These are phyloP conservation scores for Anisodus acutangulus DNA, from an alignment of 257 asterid species.

Conservation along the genomic window DNA sequence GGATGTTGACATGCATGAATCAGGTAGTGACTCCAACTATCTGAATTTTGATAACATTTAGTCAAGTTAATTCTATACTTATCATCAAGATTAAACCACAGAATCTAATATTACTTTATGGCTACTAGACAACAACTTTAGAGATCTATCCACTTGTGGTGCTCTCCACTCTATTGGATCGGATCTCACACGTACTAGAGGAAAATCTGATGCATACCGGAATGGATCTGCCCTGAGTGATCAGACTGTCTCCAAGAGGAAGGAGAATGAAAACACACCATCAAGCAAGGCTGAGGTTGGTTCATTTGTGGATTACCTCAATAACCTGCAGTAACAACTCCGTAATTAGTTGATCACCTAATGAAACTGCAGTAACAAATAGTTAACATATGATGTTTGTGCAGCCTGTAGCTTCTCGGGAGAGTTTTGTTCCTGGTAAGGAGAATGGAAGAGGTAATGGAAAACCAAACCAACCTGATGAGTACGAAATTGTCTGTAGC, in stretches of 20 bases:
- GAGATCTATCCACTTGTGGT: slow-evolving; percentile 88
- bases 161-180: slow-evolving; percentile 91
- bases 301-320: not conserved
- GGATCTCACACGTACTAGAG: slow-evolving; percentile 76
- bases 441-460: slow-evolving; percentile 51
- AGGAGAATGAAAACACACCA: slow-evolving; percentile 65
- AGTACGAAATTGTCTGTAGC: slow-evolving; percentile 53
- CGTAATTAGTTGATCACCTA: slow-evolving; percentile 1
- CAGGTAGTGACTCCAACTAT: slow-evolving; percentile 42
- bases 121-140: slow-evolving; percentile 49
- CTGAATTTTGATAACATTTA: slow-evolving; percentile 33
- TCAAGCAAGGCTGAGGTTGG: slow-evolving; percentile 78
- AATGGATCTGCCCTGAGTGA: slow-evolving; percentile 61
- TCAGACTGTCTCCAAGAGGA: slow-evolving; percentile 51
- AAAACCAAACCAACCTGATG: slow-evolving; percentile 41
- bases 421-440: slow-evolving; percentile 71
- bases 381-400: slow-evolving; percentile 28
- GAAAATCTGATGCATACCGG: slow-evolving; percentile 46
- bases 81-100: not conserved
- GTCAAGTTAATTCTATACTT: slow-evolving; percentile 26
- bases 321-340: not conserved
- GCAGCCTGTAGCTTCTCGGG: slow-evolving; percentile 83
- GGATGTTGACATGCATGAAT: slow-evolving; percentile 60
- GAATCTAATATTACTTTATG: slow-evolving; percentile 17
- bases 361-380: not conserved